Base-by-base conservation (phyloP, 805 yeast genomes). In the Saturnispora sekii region DNA sequence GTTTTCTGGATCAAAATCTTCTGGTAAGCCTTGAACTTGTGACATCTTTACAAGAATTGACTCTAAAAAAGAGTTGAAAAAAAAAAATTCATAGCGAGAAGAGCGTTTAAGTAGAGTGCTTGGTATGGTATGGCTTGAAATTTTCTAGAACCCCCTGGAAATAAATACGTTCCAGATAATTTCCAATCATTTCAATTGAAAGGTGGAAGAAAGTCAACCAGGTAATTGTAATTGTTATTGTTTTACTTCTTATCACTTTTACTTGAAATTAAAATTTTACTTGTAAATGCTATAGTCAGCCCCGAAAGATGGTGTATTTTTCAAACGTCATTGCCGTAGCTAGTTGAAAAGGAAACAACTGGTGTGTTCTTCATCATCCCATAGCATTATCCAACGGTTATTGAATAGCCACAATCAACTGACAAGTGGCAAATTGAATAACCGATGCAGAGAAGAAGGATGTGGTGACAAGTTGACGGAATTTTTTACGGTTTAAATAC, bases 1-100 rank as follows among this genome's bases (percentile, higher is more conserved):
- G 48, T 72, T 74, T 58, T 93, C 96, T 15, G 98, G 89, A 57
- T 51, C 53, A 39, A 59, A 58, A n/a, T 51, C 49, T 6, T 50
- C 44, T 38, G 56, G 50, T 29, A 50, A 34, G 17, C 48, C 43
- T 65, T 29, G 37, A n/a, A 40, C 43, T 32, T 32, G 31, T n/a
- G 43, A 40, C 43, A 40, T 40, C 5, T 39, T 40, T 16, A 26
- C 21, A 11, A 39, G 15, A 26, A 8, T 16, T 39, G 17, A 32
- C 16, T 32, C 5, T 11, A 5, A 29, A 14, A 2, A 11, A 31
- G 30, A 43, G 50, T 40, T 32, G 40, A 18, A 17, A 30, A 34
- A 32, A 16, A n/a, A 15, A n/a, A 12, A 34, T 15, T 10, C 15
- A 35, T 18, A 35, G 62, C 46, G 66, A 67, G 49, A 61, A 68